Conservation (phyloP, 2,329 filamentous ascomycete species). For the Xylogone sp. region DNA sequence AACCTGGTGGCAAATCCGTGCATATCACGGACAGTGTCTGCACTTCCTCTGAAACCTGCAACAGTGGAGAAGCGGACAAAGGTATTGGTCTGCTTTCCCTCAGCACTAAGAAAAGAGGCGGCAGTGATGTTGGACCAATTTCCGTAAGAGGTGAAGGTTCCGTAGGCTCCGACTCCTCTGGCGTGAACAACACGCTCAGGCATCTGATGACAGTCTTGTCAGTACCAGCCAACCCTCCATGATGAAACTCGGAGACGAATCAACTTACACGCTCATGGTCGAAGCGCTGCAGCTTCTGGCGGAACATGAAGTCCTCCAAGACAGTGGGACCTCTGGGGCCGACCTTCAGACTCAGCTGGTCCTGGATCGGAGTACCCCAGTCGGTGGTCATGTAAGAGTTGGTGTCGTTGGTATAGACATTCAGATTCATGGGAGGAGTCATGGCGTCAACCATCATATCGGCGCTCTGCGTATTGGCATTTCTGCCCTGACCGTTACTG, state of each 20-base stretch:
- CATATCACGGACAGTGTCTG: constrained; percentile 43
- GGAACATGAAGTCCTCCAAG: constrained; percentile 63
- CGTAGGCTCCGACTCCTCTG: constrained; percentile 36
- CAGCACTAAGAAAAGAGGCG: constrained; percentile 43
- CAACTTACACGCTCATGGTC: constrained; percentile 61
- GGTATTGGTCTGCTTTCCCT: constrained; percentile 63
- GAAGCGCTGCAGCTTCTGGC: constrained; percentile 33
- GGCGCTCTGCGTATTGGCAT: constrained; percentile 1
- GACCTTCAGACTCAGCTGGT: constrained; percentile 62
- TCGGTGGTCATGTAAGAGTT: constrained; percentile 59
- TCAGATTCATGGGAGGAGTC: background rate
- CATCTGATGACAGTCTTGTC: too few species aligned
- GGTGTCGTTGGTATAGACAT: constrained; percentile 39
- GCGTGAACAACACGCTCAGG: constrained; percentile 50
- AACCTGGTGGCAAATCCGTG: constrained; percentile 46
- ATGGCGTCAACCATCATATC: constrained; percentile 1
- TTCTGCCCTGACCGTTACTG: constrained; percentile 1
- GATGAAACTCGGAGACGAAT: background rate
- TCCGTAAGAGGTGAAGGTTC: constrained; percentile 5
- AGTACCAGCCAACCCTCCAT: too few species aligned
- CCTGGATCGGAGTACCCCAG: constrained; percentile 62
- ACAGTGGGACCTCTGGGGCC: constrained; percentile 64
- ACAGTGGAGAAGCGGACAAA: constrained; percentile 56
- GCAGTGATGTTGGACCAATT: constrained; percentile 8
- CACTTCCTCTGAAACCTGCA: constrained; percentile 37